Conservation (phyloP, 2,329 filamentous ascomycete genomes). For the Xylaria sp. region DNA sequence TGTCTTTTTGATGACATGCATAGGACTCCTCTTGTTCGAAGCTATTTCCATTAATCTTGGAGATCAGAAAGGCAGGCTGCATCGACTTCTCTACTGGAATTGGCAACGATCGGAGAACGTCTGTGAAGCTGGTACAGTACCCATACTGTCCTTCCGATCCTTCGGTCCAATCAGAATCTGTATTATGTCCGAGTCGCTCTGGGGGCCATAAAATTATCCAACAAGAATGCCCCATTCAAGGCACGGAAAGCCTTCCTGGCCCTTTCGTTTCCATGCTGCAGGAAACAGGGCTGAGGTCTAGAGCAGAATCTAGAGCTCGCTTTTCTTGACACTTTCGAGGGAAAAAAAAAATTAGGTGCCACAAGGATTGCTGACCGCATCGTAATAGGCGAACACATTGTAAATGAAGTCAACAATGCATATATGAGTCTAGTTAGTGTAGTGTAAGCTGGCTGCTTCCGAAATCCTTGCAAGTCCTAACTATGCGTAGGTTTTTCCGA, state of each 20-base stretch:
- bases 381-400: not conserved
- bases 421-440: not conserved
- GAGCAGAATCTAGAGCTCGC: not conserved
- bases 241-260: not conserved
- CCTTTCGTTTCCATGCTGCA: not conserved
- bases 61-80: not conserved
- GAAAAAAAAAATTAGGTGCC: not conserved
- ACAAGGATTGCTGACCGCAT: conserved; percentile 12
- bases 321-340: not conserved
- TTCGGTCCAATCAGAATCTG: not conserved
- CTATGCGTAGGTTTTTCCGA: not conserved
- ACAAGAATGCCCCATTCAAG: conserved; percentile 4
- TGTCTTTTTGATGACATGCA: conserved; percentile 13
- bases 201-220: not conserved
- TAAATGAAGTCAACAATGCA: conserved; percentile 10
- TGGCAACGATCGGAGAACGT: not conserved
- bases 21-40: not conserved
- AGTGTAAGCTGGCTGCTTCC: conserved; percentile 9
- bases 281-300: conserved; percentile 26
- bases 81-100: not conserved
- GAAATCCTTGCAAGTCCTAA: conserved; percentile 22
- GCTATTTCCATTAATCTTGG: not conserved
- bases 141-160: not conserved
- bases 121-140: conserved; percentile 16
- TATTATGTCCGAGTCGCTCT: conserved; percentile 1